These are phyloP conservation scores for Botrytis fragariae DNA, from an alignment of 2,329 filamentous ascomycete genomes.

Conservation along the genomic window DNA sequence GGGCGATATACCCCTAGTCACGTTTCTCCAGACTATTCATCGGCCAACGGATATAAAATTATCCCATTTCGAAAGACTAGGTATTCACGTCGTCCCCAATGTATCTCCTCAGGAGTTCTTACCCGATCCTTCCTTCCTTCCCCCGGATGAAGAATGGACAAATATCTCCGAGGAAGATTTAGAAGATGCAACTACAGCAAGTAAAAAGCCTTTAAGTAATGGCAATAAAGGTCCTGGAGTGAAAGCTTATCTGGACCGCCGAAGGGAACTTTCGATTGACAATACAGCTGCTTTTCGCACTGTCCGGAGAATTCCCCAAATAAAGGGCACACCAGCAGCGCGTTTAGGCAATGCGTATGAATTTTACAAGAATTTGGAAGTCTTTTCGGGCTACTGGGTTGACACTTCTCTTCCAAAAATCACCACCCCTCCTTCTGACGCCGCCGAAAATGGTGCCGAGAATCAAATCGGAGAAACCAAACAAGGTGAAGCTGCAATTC, in stretches of 20 bases:
- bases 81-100: constrained; percentile 54
- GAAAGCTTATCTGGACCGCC: constrained; percentile 57
- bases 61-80: constrained; percentile 55
- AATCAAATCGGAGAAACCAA: constrained; percentile 23
- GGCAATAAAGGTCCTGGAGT: constrained; percentile 56
- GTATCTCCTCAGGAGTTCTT: constrained; percentile 50
- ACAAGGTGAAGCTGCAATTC: constrained; percentile 25
- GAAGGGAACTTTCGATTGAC: constrained; percentile 52
- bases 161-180: constrained; percentile 30
- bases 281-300: constrained; percentile 62
- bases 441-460: background rate
- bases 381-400: constrained; percentile 59
- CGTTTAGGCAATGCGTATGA: constrained; percentile 63
- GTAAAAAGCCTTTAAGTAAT: constrained; percentile 50
- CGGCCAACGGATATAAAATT: constrained; percentile 50
- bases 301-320: constrained; percentile 55
- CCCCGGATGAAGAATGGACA: constrained; percentile 52
- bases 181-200: constrained; percentile 47
- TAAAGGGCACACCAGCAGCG: constrained; percentile 51
- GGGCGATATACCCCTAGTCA: constrained; percentile 44
- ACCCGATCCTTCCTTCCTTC: constrained; percentile 53
- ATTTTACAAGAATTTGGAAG: constrained; percentile 62
- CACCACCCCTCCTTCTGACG: constrained; percentile 26
- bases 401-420: constrained; percentile 48
- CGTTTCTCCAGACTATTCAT: constrained; percentile 53